Evolutionary conservation across 2,329 filamentous ascomycete genomes (phyloP).

Genomic region (Aspergillus luchuensis): DNA sequence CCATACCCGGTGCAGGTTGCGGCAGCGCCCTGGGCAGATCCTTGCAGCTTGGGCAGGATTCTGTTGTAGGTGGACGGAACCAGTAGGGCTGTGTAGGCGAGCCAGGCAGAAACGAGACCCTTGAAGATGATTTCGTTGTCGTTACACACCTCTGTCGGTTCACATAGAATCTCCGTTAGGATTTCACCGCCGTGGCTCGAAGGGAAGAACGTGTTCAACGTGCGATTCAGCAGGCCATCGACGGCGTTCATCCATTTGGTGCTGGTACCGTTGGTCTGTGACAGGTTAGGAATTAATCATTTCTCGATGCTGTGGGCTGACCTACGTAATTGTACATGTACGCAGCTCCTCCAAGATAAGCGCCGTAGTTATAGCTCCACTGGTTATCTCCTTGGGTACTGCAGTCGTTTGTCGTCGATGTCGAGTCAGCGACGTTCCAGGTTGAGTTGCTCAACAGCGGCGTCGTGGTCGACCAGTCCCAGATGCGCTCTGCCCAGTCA

Average conservation of each 20-base stretch:
- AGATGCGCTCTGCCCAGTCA: slow-evolving; percentile 71
- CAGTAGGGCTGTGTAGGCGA: slow-evolving; percentile 62
- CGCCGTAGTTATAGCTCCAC: slow-evolving; percentile 62
- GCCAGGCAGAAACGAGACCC: slow-evolving; percentile 68
- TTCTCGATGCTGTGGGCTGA: not conserved
- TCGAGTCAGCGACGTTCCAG: slow-evolving; percentile 60
- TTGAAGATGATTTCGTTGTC: slow-evolving; percentile 74
- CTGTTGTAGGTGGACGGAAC: slow-evolving; percentile 59
- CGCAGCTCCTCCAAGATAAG: slow-evolving; percentile 58
- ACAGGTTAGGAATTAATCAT: not conserved
- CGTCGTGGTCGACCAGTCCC: slow-evolving; percentile 57
- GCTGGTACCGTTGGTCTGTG: slow-evolving; percentile 36
- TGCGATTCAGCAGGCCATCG: slow-evolving; percentile 56
- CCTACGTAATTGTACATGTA: slow-evolving; percentile 58
- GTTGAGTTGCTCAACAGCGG: slow-evolving; percentile 51
- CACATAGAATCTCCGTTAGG: slow-evolving; percentile 65
- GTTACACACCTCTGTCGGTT: slow-evolving; percentile 62
- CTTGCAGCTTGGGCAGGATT: slow-evolving; percentile 61
- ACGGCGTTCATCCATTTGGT: slow-evolving; percentile 58
- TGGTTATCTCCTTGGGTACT: slow-evolving; percentile 54
- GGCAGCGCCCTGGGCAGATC: slow-evolving; percentile 62
- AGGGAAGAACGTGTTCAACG: slow-evolving; percentile 55
- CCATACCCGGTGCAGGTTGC: slow-evolving; percentile 62
- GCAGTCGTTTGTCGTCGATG: slow-evolving; percentile 55
- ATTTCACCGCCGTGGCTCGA: slow-evolving; percentile 51